These are phyloP conservation scores for Ballota nigra DNA, from an alignment of 257 asterid species.

Conservation along the genomic window DNA sequence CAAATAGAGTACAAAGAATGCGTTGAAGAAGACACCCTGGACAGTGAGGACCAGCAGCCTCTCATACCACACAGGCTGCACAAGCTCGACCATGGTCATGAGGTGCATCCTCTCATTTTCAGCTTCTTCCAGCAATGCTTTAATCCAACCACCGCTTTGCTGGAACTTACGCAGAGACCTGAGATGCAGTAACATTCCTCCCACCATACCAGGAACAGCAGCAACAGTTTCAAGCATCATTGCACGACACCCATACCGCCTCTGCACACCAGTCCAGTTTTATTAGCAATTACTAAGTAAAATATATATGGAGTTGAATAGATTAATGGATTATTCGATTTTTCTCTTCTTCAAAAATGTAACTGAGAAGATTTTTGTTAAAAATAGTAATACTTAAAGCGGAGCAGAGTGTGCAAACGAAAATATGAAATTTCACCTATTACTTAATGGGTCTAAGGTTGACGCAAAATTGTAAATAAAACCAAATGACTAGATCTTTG, in stretches of 20 bases:
- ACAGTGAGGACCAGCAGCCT: constrained; percentile 74
- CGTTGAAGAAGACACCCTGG: constrained; percentile 89
- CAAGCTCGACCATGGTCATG: constrained; percentile 96
- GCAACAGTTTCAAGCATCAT: constrained; percentile 99
- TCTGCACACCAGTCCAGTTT: constrained; percentile 40
- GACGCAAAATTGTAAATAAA: not conserved
- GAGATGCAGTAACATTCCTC: constrained; percentile 84
- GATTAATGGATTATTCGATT: not conserved
- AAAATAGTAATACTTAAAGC: not conserved
- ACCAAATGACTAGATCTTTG: not conserved
- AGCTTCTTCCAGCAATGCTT: constrained; percentile 93
- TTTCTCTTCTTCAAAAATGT: not conserved
- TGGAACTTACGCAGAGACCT: constrained; percentile 79
- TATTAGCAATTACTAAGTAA: constrained; percentile 1
- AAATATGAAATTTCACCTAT: not conserved
- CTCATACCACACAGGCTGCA: constrained; percentile 88
- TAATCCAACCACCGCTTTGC: constrained; percentile 97
- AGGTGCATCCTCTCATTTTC: constrained; percentile 98
- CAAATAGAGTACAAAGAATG: constrained; percentile 67
- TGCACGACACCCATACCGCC: constrained; percentile 90
- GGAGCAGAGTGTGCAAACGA: not conserved
- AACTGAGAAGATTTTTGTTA: not conserved
- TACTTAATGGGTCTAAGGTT: not conserved
- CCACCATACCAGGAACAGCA: constrained; percentile 97
- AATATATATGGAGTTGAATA: not conserved